Evolutionary conservation across 495 filamentous ascomycete species (phyloP).

Genomic region (Penicillium cataractarum): DNA sequence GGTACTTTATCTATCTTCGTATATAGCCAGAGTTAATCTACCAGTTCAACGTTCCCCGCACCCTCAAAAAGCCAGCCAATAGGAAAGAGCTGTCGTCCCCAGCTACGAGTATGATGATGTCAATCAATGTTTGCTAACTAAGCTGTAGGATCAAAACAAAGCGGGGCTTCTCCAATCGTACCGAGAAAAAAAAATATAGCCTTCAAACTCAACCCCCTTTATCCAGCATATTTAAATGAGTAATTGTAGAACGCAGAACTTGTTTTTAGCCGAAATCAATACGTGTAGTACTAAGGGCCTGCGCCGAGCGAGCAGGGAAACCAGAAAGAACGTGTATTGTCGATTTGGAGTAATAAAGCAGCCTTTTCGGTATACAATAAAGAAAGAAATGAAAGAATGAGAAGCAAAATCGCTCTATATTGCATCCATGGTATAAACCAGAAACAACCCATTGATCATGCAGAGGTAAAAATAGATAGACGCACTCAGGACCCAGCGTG

Average conservation of each 20-base stretch:
- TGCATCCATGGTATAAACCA: conserved; percentile 3
- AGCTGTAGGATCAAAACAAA: background rate
- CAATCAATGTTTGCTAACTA: background rate
- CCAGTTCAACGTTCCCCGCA: background rate
- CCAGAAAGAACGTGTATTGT: too few species aligned
- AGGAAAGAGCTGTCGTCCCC: background rate
- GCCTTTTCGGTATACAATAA: background rate
- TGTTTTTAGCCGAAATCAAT: background rate
- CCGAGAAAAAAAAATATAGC: background rate
- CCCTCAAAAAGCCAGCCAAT: background rate
- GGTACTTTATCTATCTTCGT: too few species aligned
- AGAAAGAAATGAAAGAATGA: background rate
- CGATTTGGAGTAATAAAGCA: background rate
- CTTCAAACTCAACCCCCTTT: too few species aligned
- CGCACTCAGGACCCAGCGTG: background rate
- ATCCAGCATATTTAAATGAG: too few species aligned
- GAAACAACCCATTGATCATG: conserved; percentile 9
- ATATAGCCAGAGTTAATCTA: background rate
- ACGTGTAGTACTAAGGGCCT: too few species aligned
- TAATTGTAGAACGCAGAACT: background rate
- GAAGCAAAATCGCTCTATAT: conserved; percentile 7
- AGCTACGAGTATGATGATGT: conserved; percentile 2
- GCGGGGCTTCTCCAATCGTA: background rate
- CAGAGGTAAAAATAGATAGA: background rate
- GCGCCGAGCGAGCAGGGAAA: too few species aligned